These are phyloP conservation scores for Venturia asperata DNA, from an alignment of 2,329 filamentous ascomycete species.

Conservation along the genomic window DNA sequence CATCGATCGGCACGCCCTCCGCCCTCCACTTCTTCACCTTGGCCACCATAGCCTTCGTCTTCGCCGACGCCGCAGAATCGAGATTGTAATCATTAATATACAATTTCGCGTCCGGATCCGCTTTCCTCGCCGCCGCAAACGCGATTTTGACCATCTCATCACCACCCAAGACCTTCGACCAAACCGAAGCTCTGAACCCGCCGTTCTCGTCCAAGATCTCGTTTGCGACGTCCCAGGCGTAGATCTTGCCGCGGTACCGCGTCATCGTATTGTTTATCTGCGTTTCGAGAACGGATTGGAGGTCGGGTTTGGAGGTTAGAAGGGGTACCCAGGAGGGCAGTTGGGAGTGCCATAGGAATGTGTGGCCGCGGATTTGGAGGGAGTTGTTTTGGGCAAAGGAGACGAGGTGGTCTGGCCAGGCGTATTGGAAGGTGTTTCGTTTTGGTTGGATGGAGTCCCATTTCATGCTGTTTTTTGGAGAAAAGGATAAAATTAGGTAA, in stretches of 20 bases:
- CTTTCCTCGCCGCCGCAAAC: conserved; percentile 59
- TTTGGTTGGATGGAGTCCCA: conserved; percentile 52
- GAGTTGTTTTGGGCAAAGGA: conserved; percentile 50
- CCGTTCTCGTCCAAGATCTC: conserved; percentile 59
- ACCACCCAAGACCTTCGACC: conserved; percentile 56
- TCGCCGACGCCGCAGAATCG: conserved; percentile 52
- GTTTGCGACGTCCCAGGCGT: conserved; percentile 58
- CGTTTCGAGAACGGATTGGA: conserved; percentile 51
- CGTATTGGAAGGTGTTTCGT: conserved; percentile 49
- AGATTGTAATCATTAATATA: conserved; percentile 69
- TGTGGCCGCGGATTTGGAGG: conserved; percentile 58
- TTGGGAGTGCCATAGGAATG: conserved; percentile 55
- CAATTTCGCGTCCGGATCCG: conserved; percentile 60
- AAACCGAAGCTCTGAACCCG: conserved; percentile 53
- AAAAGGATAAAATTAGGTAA: too few species aligned
- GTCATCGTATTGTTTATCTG: conserved; percentile 53
- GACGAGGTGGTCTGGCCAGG: conserved; percentile 52
- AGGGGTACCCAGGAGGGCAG: conserved; percentile 54
- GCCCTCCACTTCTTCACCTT: conserved; percentile 59
- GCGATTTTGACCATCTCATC: conserved; percentile 64
- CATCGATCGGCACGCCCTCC: conserved; percentile 57
- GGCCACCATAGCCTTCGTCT: conserved; percentile 49
- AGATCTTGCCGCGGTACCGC: conserved; percentile 57
- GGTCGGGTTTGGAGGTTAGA: too few species aligned
- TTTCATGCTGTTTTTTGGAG: conserved; percentile 16